Base-by-base conservation (phyloP, 148 eudicot genomes). In the Dianthus caryophyllus region DNA sequence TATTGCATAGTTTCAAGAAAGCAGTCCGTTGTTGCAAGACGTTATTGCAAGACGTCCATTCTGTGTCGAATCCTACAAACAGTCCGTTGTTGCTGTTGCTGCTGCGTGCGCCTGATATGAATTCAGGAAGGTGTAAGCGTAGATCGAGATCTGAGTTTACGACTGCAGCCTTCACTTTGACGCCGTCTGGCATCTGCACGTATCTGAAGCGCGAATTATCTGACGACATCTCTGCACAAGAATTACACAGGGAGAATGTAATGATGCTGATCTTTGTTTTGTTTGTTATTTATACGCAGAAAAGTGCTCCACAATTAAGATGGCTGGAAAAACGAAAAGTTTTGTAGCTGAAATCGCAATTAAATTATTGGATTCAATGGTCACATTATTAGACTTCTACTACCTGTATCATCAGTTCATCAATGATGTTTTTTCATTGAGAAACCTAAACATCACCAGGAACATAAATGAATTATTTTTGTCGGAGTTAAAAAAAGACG, bases 31-130 rank as follows among this genome's bases (percentile, higher is more conserved):
- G n/a, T n/a, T n/a, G n/a, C n/a, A n/a, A n/a, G 38, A 33, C 38
- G 7, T 2, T 33, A 12, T 1, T 20, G 0, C 8, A 44, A 29
- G 2, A 38, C 65, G 36, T 61, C 65, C 65, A 61, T 61, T 61
- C 65, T 12, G 65, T 61, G 47, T 61, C 65, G 25, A 61, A 61
- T 2, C 65, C 65, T 1, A 61, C 65, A 38, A 33, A 33, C 26
- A 33, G 5, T 12, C 47, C 46, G 15, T 13, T 10, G n/a, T n/a
- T n/a, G n/a, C n/a, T n/a, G n/a, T n/a, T n/a, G n/a, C n/a, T n/a
- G 1, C 16, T 54, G 0, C 16, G 17, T 0, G 30, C 31, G 18
- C 27, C 65, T 36, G 65, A 61, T 20, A 36, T 38, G 47, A 61
- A 61, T 0, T 39, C n/a, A 9, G 65, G 53, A 25, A 64, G 67